Conservation (phyloP, 148 eudicot genomes). For the Vaccinium darrowii region DNA sequence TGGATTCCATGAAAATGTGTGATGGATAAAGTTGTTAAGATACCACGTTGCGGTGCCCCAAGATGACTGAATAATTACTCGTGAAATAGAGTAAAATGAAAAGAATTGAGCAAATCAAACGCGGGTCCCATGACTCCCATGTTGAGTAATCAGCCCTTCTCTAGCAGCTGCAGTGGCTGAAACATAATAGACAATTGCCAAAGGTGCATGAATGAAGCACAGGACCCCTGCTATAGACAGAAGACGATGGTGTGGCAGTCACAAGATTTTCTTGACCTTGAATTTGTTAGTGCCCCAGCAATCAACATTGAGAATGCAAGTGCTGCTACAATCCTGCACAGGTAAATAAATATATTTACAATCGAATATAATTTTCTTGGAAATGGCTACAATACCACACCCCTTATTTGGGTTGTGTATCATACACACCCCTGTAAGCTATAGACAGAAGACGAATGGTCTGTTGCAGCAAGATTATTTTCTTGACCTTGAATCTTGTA, state of each 20-base stretch:
- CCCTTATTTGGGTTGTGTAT: too few species aligned
- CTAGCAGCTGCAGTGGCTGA: constrained; percentile 37
- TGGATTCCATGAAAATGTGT: too few species aligned
- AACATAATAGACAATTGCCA: constrained; percentile 45
- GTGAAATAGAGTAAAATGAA: neutral
- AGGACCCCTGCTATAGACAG: constrained; percentile 55
- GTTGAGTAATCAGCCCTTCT: constrained; percentile 12
- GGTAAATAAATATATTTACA: neutral
- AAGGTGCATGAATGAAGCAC: constrained; percentile 58
- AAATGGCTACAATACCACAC: too few species aligned
- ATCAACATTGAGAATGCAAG: constrained; percentile 63
- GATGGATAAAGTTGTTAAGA: too few species aligned
- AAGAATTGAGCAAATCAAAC: neutral
- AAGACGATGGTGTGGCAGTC: constrained; percentile 40
- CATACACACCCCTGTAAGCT: too few species aligned
- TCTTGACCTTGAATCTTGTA: constrained; percentile 47
- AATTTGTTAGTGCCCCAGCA: constrained; percentile 42
- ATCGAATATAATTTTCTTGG: neutral
- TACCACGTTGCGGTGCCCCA: too few species aligned
- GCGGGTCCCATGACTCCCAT: neutral
- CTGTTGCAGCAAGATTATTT: constrained; percentile 43
- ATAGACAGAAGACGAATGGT: constrained; percentile 43
- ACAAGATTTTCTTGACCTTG: constrained; percentile 48
- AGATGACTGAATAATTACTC: too few species aligned
- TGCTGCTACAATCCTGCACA: constrained; percentile 50